phyloP scores from a whole-genome alignment of 805 yeast species.

The Ogataea angusta region DNA sequence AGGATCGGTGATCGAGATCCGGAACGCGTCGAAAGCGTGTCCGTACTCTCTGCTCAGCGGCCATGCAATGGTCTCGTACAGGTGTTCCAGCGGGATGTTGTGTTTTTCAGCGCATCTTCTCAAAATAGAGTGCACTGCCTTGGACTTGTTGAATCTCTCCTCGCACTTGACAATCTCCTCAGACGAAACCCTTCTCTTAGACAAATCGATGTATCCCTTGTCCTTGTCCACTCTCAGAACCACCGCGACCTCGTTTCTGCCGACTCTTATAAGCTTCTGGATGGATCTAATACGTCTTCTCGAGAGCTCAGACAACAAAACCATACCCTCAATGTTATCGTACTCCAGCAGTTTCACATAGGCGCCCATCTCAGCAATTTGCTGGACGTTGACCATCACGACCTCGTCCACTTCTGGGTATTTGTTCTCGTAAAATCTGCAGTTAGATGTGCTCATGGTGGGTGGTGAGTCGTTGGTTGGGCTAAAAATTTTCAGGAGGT shows the following conservation, averaged over 20 bases:
- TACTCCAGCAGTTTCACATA: conserved; percentile 93
- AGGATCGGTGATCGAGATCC: conserved; percentile 89
- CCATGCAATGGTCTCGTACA: conserved; percentile 93
- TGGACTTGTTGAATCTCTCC: conserved; percentile 93
- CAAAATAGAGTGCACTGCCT: conserved; percentile 96
- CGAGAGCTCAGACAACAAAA: conserved; percentile 87
- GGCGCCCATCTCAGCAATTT: conserved; percentile 99
- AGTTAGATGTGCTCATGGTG: conserved; percentile 77
- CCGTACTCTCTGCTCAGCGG: conserved; percentile 94
- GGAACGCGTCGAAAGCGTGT: conserved; percentile 96
- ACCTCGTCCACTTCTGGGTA: conserved; percentile 99
- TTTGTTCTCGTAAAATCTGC: conserved; percentile 97
- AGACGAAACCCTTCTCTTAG: conserved; percentile 96
- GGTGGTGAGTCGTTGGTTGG: conserved; percentile 11
- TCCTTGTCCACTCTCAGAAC: conserved; percentile 98
- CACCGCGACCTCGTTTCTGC: conserved; percentile 97
- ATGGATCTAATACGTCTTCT: conserved; percentile 98
- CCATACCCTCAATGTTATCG: conserved; percentile 99
- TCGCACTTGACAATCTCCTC: conserved; percentile 97
- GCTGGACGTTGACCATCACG: conserved; percentile 98
- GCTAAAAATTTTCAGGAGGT: conserved; percentile 8
- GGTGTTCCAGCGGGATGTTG: conserved; percentile 76
- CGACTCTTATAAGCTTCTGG: conserved; percentile 96
- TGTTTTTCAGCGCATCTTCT: conserved; percentile 98
- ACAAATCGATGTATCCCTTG: conserved; percentile 95